Evolutionary conservation across 78 protist genomes (phyloP).

Genomic region (Speleostelium caveatum): DNA sequence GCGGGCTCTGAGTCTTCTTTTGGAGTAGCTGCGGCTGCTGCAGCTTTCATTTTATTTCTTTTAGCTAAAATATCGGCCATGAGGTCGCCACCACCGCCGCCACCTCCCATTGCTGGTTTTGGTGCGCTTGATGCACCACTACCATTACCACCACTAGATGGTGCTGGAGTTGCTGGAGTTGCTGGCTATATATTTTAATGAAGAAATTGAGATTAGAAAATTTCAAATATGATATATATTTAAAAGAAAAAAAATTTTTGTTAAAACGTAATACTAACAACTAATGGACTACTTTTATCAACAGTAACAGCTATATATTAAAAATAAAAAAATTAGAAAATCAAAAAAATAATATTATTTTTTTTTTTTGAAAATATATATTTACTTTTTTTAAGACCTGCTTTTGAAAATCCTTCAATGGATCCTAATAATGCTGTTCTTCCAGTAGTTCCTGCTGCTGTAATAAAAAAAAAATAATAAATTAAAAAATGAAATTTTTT

Average conservation of each 20-base stretch:
- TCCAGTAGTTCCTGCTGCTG: background rate
- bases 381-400: constrained; percentile 58
- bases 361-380: background rate
- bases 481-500: background rate
- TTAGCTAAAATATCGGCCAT: constrained; percentile 81
- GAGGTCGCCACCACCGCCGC: constrained; percentile 80
- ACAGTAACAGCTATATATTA: constrained; percentile 66
- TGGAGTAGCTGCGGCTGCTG: constrained; percentile 12
- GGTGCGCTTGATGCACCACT: background rate
- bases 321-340: too few relatives aligned
- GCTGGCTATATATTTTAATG: too few relatives aligned
- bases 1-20: constrained; percentile 17
- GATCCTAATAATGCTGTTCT: constrained; percentile 58
- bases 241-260: too few relatives aligned
- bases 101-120: constrained; percentile 12
- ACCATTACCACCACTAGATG: background rate
- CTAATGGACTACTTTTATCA: constrained; percentile 44
- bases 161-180: constrained; percentile 15
- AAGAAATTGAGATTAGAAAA: too few relatives aligned
- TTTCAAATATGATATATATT: too few relatives aligned
- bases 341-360: background rate
- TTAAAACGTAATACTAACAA: background rate
- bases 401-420: constrained; percentile 60
- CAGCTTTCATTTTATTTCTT: constrained; percentile 56
- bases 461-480: background rate